Percentiles rank a stretch among this genome's conserved stretches.
These are phyloP conservation scores for Suillus tomentosus DNA, from an alignment of 768 basidiomycete species.

Conservation along the genomic window DNA sequence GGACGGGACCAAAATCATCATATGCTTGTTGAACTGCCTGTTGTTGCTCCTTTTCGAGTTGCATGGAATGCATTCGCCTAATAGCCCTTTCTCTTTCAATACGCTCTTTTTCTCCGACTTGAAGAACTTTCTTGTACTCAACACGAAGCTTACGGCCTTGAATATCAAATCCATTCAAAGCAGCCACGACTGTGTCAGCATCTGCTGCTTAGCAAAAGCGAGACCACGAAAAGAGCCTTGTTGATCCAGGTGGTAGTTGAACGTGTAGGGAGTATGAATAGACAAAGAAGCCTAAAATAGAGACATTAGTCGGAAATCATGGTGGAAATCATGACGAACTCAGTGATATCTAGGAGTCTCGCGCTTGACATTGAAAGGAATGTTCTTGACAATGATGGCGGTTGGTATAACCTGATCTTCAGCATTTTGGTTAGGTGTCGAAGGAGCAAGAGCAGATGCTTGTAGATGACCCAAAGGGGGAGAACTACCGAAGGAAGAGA, in stretches of 20 bases:
- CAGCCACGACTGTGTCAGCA: slow-evolving; percentile 93
- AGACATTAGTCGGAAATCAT: slow-evolving; percentile 15
- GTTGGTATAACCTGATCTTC: slow-evolving; percentile 98
- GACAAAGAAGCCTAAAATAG: slow-evolving; percentile 73
- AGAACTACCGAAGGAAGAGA: slow-evolving; percentile 85
- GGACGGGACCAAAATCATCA: slow-evolving; percentile 72
- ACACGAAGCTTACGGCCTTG: slow-evolving; percentile 97
- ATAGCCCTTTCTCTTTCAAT: slow-evolving; percentile 99
- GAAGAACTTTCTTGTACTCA: slow-evolving; percentile 99
- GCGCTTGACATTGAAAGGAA: slow-evolving; percentile 97
- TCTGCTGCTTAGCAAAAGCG: slow-evolving; percentile 92
- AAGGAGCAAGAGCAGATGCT: slow-evolving; percentile 48
- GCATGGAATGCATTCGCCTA: slow-evolving; percentile 96
- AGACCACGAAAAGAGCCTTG: slow-evolving; percentile 95
- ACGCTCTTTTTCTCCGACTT: slow-evolving; percentile 97
- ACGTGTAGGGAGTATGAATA: slow-evolving; percentile 97
- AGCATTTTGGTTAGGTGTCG: slow-evolving; percentile 50
- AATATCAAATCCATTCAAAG: slow-evolving; percentile 94
- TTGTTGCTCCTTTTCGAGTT: slow-evolving; percentile 81
- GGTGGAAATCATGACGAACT: slow-evolving; percentile 34
- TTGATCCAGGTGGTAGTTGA: slow-evolving; percentile 98
- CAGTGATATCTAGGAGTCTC: slow-evolving; percentile 96
- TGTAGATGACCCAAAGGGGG: slow-evolving; percentile 55
- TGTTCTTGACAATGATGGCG: slow-evolving; percentile 99
- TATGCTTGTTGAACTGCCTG: slow-evolving; percentile 52